A percentile compares a stretch with the other conserved stretches of the same genome.
Conservation (phyloP, 1,284 basidiomycete genomes). For the Mycosarcoma maydis region DNA sequence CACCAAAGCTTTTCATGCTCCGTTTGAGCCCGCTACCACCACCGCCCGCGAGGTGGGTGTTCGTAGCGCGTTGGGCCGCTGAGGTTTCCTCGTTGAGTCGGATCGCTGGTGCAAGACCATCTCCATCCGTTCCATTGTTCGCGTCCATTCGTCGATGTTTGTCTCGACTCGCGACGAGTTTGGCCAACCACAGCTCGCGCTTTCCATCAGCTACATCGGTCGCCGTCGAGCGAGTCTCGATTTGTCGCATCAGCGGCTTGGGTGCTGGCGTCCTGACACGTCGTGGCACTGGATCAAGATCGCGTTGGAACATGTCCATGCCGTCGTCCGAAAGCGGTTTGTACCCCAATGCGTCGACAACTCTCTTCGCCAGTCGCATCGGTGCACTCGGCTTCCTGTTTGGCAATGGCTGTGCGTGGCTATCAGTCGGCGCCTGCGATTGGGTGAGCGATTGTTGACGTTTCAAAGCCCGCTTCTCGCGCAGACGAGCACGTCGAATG, state of each 20-base stretch:
- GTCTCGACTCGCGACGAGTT: constrained; percentile 23
- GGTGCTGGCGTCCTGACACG: constrained; percentile 10
- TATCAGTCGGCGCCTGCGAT: constrained; percentile 6
- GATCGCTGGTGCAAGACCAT: background rate
- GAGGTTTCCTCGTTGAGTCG: constrained; percentile 10
- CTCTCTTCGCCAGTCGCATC: constrained; percentile 1
- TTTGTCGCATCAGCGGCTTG: constrained; percentile 10
- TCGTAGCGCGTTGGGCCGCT: background rate
- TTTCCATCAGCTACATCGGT: constrained; percentile 31
- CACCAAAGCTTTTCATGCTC: constrained; percentile 13
- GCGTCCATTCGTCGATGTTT: too few species aligned
- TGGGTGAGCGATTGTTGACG: constrained; percentile 12
- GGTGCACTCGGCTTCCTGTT: constrained; percentile 5
- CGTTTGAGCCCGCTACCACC: constrained; percentile 1
- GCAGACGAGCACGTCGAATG: background rate
- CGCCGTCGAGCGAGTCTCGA: constrained; percentile 10
- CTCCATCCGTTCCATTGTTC: too few species aligned
- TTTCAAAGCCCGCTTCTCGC: constrained; percentile 20
- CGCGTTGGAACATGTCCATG: constrained; percentile 10
- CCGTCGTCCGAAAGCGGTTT: constrained; percentile 17
- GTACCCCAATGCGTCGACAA: constrained; percentile 25
- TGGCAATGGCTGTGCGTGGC: background rate
- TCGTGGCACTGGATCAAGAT: background rate
- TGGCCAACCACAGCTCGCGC: constrained; percentile 32
- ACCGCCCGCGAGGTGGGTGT: background rate